Evolutionary conservation across 345 rosid species (phyloP), one percentile per base, ranked within the genome.

Genomic region (Raphanus sativus): DNA sequence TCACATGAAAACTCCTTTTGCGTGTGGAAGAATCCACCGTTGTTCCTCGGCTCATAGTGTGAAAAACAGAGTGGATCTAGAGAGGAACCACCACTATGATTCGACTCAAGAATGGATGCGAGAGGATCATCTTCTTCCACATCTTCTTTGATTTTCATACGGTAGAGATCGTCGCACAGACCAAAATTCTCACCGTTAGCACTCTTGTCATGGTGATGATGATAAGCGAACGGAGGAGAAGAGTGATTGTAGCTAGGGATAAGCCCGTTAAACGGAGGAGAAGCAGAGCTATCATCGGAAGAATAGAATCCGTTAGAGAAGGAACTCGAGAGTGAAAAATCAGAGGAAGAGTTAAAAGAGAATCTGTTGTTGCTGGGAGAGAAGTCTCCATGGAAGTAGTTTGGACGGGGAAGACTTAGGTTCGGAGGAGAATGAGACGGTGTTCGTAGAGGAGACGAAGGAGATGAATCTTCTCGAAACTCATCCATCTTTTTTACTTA

Each of bases 291-390:
- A 68, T 81, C 77, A 1, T 83, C 86, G 6, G 86, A 73, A 3
- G 82, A 77, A 66, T 34, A 83, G 16, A 74, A 77, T 5, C 85
- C 88, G 24, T 79, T 71, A 52, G 86, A 81, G 72, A 85, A 69
- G 6, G 84, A 75, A 34, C 85, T 81, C 6, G 88, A 81, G 0
- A 82, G 74, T 45, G 85, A 85, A 56, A 65, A 83, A 50, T 75
- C 88, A 0, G 85, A 83, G 0, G 75, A 72, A 0, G 75, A 80
- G 4, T 25, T 67, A 11, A 79, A 72, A 71, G 88, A 85, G 77
- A 85, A 79, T 30, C 80, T 83, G 69, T 80, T 83, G 48, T 80
- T 83, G 34, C 0, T 67, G 3, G 66, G 42, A 1, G 82, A 74
- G 33, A 63, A 73, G 9, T 78, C 81, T 65, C 78, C 78, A 38